phyloP scores from a whole-genome alignment of 306 rosid genomes.

The Acacia crassicarpa region DNA sequence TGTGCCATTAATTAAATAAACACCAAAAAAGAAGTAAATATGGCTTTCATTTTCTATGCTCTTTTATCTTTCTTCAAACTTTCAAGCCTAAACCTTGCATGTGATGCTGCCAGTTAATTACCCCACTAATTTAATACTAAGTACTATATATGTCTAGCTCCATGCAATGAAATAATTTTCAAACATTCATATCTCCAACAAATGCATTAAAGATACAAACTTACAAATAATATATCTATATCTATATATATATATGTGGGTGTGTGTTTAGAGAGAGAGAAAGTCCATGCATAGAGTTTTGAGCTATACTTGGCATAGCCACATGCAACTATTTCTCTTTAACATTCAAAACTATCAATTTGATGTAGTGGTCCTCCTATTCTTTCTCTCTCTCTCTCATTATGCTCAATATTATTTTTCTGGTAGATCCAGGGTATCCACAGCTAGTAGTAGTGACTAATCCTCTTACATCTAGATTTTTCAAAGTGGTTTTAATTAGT shows the following conservation, averaged over 20 bases:
- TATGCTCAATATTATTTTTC: neutral
- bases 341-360: conserved; percentile 36
- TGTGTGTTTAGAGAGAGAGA: neutral
- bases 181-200: conserved; percentile 34
- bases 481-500: too few species aligned
- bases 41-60: neutral
- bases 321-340: conserved; percentile 59
- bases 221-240: neutral
- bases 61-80: neutral
- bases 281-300: conserved; percentile 60
- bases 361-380: conserved; percentile 46
- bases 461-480: rapidly evolving
- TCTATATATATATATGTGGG: too few species aligned
- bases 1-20: neutral
- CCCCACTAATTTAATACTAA: neutral
- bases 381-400: neutral
- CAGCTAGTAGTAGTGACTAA: rapidly evolving
- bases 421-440: too few species aligned
- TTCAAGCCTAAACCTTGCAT: neutral
- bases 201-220: neutral
- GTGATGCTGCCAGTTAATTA: neutral
- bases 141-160: neutral
- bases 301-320: conserved; percentile 56
- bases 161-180: conserved; percentile 31
- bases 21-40: neutral